Conservation (phyloP, 352 stramenopile species). For the Globisporangium nagaii region DNA sequence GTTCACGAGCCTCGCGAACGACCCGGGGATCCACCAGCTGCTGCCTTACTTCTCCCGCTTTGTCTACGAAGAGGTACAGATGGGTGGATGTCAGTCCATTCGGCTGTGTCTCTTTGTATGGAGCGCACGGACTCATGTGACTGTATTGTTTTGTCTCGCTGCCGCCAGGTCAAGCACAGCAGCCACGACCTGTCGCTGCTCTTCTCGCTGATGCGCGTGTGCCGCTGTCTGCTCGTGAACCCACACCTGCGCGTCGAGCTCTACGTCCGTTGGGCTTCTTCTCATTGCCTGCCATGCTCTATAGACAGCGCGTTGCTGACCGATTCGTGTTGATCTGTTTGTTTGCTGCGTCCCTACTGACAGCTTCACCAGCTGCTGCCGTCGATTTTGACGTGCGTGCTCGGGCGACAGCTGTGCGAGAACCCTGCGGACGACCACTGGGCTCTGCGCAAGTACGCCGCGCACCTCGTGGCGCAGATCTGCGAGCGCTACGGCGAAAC, state of each 20-base stretch:
- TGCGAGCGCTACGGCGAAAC: conserved; percentile 84
- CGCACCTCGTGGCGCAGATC: conserved; percentile 78
- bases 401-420: conserved; percentile 87
- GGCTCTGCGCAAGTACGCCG: conserved; percentile 83
- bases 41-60: conserved; percentile 88
- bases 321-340: neutral
- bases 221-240: conserved; percentile 88
- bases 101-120: too few relatives aligned
- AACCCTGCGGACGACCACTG: conserved; percentile 87
- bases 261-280: conserved; percentile 48
- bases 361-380: conserved; percentile 93
- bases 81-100: too few relatives aligned
- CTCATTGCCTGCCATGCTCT: neutral
- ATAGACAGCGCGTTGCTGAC: neutral
- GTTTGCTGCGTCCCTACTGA: neutral
- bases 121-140: too few relatives aligned
- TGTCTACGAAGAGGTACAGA: conserved; percentile 80
- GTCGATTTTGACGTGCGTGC: conserved; percentile 89
- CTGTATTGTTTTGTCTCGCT: too few relatives aligned
- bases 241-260: conserved; percentile 90
- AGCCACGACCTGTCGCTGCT: conserved; percentile 73
- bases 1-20: conserved; percentile 70
- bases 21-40: conserved; percentile 87
- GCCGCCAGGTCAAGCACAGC: conserved; percentile 81
- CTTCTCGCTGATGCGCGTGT: conserved; percentile 85